A percentile compares a stretch with the other conserved stretches of the same genome.
Conservation (phyloP, 768 basidiomycete genomes). For the Tricholoma flavovirens region DNA sequence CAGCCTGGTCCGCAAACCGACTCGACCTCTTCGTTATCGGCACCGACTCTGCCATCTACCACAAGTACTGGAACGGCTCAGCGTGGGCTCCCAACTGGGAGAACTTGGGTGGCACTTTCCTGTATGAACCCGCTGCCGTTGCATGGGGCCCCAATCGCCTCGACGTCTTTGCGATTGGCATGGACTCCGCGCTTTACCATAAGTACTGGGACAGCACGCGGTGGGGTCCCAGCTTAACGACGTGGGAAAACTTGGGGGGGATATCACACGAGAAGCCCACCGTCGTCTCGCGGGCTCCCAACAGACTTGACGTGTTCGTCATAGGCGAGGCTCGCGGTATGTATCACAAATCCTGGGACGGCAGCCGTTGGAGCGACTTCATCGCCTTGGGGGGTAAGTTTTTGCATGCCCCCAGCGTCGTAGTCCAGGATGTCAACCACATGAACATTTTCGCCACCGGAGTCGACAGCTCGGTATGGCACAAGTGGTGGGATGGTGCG, state of each 20-base stretch:
- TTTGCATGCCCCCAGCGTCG: not conserved
- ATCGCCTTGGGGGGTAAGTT: not conserved
- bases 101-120: no score
- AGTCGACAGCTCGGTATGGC: not conserved
- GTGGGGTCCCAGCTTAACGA: not conserved
- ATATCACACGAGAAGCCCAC: not conserved
- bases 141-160: no score
- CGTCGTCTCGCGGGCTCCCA: not conserved
- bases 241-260: no score
- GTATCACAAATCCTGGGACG: not conserved
- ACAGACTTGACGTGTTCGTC: not conserved
- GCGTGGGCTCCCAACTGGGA: no score
- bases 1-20: slow-evolving; percentile 8
- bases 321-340: not conserved
- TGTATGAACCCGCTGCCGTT: no score
- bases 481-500: not conserved
- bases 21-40: slow-evolving; percentile 1
- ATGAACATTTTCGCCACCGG: not conserved
- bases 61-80: no score
- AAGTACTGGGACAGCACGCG: slow-evolving; percentile 9
- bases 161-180: slow-evolving; percentile 13
- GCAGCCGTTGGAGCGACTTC: not conserved
- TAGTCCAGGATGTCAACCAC: not conserved
- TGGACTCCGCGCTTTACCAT: slow-evolving; percentile 12
- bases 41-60: no score